Evolutionary conservation across 1,284 basidiomycete species (phyloP).

Genomic region (Apiotrichum gracile): DNA sequence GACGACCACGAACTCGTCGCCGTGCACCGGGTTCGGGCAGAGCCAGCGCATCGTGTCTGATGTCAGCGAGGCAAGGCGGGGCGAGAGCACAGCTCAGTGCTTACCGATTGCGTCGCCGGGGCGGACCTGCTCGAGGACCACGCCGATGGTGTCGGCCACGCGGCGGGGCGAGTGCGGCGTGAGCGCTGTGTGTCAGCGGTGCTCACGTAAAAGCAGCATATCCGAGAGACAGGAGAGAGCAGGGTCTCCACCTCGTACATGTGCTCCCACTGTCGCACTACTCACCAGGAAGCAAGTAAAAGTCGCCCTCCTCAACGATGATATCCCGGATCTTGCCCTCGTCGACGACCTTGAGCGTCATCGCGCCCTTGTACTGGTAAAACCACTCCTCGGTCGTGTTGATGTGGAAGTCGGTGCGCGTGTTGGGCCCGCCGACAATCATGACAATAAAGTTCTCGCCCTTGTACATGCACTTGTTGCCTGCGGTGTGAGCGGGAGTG

Average conservation of each 20-base stretch:
- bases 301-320: conserved; percentile 84
- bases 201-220: no score
- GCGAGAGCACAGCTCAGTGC: no score
- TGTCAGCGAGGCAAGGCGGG: conserved; percentile 1
- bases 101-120: conserved; percentile 54
- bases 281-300: conserved; percentile 87
- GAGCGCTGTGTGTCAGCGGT: conserved; percentile 57
- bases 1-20: conserved; percentile 66
- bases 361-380: conserved; percentile 86
- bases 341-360: conserved; percentile 82
- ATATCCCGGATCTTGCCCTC: conserved; percentile 83
- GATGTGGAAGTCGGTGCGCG: conserved; percentile 84
- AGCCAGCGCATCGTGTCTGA: conserved; percentile 92
- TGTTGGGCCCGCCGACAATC: conserved; percentile 88
- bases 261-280: not conserved
- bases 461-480: conserved; percentile 81
- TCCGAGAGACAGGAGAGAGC: no score
- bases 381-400: conserved; percentile 98
- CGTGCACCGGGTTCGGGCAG: conserved; percentile 62
- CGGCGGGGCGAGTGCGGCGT: conserved; percentile 93
- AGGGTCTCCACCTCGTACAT: not conserved
- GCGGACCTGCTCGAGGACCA: conserved; percentile 89
- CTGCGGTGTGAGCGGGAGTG: conserved; percentile 25
- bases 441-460: conserved; percentile 82
- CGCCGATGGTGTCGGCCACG: conserved; percentile 81